Conservation (phyloP, 495 filamentous ascomycete genomes). For the Terfezia claveryi region DNA sequence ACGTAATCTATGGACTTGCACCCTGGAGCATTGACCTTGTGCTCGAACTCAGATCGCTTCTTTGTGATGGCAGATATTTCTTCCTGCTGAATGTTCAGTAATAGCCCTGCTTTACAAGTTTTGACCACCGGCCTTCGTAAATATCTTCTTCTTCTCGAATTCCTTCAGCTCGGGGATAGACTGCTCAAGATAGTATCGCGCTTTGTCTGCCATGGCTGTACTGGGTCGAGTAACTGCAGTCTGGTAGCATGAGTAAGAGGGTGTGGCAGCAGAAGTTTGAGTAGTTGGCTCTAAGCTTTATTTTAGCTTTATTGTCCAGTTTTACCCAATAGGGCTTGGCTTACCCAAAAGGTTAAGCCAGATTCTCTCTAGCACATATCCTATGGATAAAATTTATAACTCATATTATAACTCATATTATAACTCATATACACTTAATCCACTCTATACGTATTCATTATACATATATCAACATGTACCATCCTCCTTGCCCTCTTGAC, state of each 20-base stretch:
- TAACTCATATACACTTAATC: no score
- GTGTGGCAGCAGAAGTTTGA: no score
- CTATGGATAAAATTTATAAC: no score
- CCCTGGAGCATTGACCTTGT: constrained; percentile 63
- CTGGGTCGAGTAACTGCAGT: neutral
- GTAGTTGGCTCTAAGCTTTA: no score
- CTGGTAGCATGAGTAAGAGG: neutral
- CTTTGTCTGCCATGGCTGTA: constrained; percentile 41
- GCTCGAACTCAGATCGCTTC: constrained; percentile 84
- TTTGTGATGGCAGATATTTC: constrained; percentile 72
- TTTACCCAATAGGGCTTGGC: no score
- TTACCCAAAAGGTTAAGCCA: no score
- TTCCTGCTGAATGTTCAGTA: constrained; percentile 28
- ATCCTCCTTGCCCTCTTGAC: no score
- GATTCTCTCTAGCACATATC: no score
- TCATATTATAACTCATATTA: no score
- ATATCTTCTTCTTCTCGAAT: constrained; percentile 69
- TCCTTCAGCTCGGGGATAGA: constrained; percentile 78
- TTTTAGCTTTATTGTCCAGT: no score
- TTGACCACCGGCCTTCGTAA: constrained; percentile 37
- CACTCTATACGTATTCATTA: no score
- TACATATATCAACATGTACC: no score
- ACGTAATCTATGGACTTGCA: constrained; percentile 54
- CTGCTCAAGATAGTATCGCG: constrained; percentile 79
- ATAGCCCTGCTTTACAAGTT: neutral